These are phyloP conservation scores for Penicillium egyptiacum DNA, from an alignment of 495 filamentous ascomycete genomes.

Conservation along the genomic window DNA sequence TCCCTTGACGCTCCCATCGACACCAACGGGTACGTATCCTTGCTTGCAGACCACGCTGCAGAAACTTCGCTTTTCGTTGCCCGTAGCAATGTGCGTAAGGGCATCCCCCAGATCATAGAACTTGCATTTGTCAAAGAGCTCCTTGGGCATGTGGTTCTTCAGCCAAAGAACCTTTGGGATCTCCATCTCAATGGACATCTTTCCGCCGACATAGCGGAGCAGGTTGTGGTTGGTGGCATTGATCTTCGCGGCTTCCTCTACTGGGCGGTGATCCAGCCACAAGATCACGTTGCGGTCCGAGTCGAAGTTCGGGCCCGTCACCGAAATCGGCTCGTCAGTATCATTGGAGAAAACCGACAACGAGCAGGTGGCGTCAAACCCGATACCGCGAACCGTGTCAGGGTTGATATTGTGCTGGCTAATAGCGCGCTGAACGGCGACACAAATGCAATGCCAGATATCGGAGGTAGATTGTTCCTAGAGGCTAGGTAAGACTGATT, in stretches of 20 bases:
- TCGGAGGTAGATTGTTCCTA: conserved; percentile 98
- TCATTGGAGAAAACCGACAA: conserved; percentile 85
- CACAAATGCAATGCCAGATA: conserved; percentile 90
- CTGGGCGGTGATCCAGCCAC: conserved; percentile 90
- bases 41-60: conserved; percentile 96
- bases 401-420: conserved; percentile 75
- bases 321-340: conserved; percentile 83
- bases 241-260: conserved; percentile 85
- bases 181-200: conserved; percentile 99
- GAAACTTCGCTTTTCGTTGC: conserved; percentile 85
- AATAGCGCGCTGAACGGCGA: conserved; percentile 74
- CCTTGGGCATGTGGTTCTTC: conserved; percentile 95
- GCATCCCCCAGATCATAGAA: conserved; percentile 95
- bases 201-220: conserved; percentile 93
- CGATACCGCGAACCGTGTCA: conserved; percentile 75
- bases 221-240: conserved; percentile 90
- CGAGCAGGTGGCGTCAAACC: conserved; percentile 97
- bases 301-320: conserved; percentile 83
- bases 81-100: conserved; percentile 95
- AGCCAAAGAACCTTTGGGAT: conserved; percentile 97
- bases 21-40: conserved; percentile 89
- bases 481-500: conserved; percentile 19
- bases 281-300: conserved; percentile 87
- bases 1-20: conserved; percentile 95
- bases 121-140: conserved; percentile 86